A percentile compares a stretch with the other conserved stretches of the same genome.
Conservation (phyloP, 768 basidiomycete genomes). For the Tulasnella sp. region DNA sequence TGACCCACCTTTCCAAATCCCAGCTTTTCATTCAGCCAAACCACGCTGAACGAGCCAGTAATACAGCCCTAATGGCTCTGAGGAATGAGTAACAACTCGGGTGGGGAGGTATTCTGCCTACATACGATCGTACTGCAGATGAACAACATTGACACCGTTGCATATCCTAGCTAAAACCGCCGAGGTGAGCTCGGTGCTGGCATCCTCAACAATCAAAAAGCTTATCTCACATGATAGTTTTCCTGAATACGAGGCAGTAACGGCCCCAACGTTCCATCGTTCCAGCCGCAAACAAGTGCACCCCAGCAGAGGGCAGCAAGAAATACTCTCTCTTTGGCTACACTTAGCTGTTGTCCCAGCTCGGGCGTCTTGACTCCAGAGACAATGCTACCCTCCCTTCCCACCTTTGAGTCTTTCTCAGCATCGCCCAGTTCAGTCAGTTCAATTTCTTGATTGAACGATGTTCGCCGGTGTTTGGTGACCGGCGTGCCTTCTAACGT, state of each 20-base stretch:
- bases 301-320: conserved; percentile 7
- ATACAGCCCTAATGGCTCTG: conserved; percentile 16
- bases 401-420: no score
- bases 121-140: neutral
- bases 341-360: neutral
- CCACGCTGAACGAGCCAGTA: conserved; percentile 3
- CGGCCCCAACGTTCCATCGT: neutral
- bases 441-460: no score
- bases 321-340: neutral
- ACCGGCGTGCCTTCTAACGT: no score
- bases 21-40: conserved; percentile 17
- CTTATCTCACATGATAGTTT: conserved; percentile 17
- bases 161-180: conserved; percentile 3
- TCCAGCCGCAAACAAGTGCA: neutral
- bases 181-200: neutral
- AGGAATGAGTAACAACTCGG: neutral
- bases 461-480: no score
- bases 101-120: neutral
- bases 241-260: conserved; percentile 20
- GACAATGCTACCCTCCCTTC: no score
- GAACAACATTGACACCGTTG: conserved; percentile 18
- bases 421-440: no score
- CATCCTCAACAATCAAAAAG: neutral
- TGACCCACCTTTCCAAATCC: conserved; percentile 22
- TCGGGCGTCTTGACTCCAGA: no score